Evolutionary conservation across 345 rosid genomes (phyloP).

Genomic region (Hibiscus tridactylites): DNA sequence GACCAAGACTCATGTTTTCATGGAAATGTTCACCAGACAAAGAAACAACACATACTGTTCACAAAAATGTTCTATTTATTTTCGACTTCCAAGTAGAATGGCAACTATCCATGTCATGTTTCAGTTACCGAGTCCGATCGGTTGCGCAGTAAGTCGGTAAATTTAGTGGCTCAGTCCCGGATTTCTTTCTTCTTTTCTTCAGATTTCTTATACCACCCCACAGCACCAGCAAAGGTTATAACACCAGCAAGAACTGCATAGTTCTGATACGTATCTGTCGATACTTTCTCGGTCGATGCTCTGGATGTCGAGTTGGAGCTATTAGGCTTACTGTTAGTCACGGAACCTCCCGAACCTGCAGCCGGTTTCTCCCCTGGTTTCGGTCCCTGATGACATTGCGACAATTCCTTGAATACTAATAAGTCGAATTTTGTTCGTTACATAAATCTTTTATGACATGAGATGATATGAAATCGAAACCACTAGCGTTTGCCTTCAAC

Average conservation of each 20-base stretch:
- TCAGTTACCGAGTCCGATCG: background rate
- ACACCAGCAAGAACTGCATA: constrained; percentile 74
- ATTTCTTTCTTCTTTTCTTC: constrained; percentile 58
- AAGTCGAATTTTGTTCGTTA: background rate
- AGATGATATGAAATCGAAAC: background rate
- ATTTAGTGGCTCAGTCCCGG: constrained; percentile 34
- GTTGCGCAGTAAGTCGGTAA: background rate
- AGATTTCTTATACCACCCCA: constrained; percentile 82
- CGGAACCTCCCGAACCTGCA: constrained; percentile 26
- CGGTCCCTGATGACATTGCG: constrained; percentile 43
- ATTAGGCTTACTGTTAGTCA: constrained; percentile 35
- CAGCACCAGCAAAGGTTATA: constrained; percentile 46
- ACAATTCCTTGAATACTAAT: background rate
- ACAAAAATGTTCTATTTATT: constrained; percentile 7
- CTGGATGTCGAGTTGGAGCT: constrained; percentile 36
- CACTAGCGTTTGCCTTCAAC: background rate
- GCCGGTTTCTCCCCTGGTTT: constrained; percentile 20
- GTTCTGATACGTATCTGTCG: constrained; percentile 65
- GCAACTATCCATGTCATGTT: background rate
- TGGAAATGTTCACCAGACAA: background rate
- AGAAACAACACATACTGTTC: background rate
- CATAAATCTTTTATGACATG: background rate
- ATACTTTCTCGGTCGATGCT: constrained; percentile 45
- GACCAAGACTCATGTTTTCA: no score
- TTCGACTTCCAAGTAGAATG: no score